phyloP scores from a whole-genome alignment of 306 rosid genomes.

The Sechiopsis laciniata region DNA sequence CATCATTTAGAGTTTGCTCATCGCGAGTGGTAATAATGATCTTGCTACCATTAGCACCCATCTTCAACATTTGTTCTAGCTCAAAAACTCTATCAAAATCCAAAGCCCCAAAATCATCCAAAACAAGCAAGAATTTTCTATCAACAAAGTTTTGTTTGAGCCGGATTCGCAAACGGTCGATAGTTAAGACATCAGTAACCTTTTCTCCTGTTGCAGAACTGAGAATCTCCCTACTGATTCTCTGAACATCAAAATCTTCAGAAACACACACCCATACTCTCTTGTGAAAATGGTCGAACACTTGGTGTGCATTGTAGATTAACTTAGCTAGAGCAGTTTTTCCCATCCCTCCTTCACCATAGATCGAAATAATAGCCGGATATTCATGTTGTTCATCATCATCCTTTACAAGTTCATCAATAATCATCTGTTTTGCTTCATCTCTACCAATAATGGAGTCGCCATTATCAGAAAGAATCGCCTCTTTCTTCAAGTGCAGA shows the following conservation, averaged over 20 bases:
- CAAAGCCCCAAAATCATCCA: slow-evolving; percentile 34
- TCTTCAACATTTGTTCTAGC: slow-evolving; percentile 1
- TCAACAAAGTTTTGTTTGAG: slow-evolving; percentile 16
- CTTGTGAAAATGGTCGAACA: slow-evolving; percentile 9
- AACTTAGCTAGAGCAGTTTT: slow-evolving; percentile 20
- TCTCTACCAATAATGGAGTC: slow-evolving; percentile 28
- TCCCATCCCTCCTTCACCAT: slow-evolving; percentile 21
- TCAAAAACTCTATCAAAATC: slow-evolving; percentile 10
- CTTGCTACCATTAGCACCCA: slow-evolving; percentile 28
- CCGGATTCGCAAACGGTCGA: slow-evolving; percentile 2
- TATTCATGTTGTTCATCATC: not conserved
- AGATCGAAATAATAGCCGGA: not conserved
- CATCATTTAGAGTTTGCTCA: not conserved
- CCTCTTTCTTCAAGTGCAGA: slow-evolving; percentile 7
- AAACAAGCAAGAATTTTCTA: slow-evolving; percentile 30
- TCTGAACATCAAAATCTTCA: slow-evolving; percentile 19
- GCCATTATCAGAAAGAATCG: not conserved
- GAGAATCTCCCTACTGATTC: slow-evolving; percentile 21
- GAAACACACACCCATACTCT: slow-evolving; percentile 22
- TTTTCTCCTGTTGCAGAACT: slow-evolving; percentile 13
- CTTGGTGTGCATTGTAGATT: not conserved
- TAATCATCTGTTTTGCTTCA: not conserved
- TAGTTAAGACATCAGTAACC: not conserved
- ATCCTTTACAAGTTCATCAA: not conserved
- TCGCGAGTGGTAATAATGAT: slow-evolving; percentile 28